Base-by-base conservation (phyloP, 768 basidiomycete species). In the Saitozyma sp. region DNA sequence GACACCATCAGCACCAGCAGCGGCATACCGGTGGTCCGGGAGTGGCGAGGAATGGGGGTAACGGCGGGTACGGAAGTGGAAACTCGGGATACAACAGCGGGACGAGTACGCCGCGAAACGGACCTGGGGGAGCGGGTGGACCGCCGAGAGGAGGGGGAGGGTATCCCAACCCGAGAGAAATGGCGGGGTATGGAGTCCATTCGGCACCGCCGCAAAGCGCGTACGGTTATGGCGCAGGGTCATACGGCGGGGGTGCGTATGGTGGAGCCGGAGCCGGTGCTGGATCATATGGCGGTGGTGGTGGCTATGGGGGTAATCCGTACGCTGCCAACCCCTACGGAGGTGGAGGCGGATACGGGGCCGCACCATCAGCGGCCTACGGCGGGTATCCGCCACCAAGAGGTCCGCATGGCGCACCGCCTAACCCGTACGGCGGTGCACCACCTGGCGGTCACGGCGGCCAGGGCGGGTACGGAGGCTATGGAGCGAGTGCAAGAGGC, bases 191-290 rank as follows among this genome's bases (percentile, higher is more conserved):
- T n/a, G 29, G 20, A 50, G 46, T 29, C 20, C 63, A 50, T 59
- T 42, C 54, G 54, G 58, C 62, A 39, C 17, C 55, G 53, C 41
- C 65, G 7, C 58, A 43, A 5, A n/a, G 38, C 16, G 51, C 11
- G 37, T 49, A 45, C 55, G 61, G 49, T 52, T 75, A 81, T 56
- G 75, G 80, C 37, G 78, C 78, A 29, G 75, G 71, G 50, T 78
- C 73, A 10, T 71, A 73, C 49, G 66, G 77, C 20, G 68, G 59
- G 19, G 67, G 66, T 42, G 59, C 59, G 6, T 78, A 82, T 43
- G 83, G 84, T n/a, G 80, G 81, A 3, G 80, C 82, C 64, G 79
- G 81, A 17, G 80, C 79, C 16, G 46, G 46, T 13, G 49, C 61
- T 17, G 62, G 67, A 8, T 59, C 62, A 19, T 60, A 58, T 20